These are phyloP conservation scores for Penicillium fuscoglaucum DNA, from an alignment of 2,329 filamentous ascomycete genomes.

Conservation along the genomic window DNA sequence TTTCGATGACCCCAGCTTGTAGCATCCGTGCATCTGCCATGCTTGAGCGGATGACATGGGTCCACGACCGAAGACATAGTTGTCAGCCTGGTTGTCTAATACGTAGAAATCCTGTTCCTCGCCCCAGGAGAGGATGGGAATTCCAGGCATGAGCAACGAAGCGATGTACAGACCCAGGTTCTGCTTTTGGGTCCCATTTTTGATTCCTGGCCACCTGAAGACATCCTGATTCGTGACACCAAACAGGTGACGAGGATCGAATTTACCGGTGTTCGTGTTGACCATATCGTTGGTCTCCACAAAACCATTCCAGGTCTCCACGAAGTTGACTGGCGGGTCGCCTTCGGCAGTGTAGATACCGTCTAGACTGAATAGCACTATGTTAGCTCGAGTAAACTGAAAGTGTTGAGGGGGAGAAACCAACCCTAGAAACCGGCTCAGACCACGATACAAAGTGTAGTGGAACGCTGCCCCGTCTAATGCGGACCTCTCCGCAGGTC, in stretches of 20 bases:
- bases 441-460: slow-evolving; percentile 61
- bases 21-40: slow-evolving; percentile 66
- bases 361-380: slow-evolving; percentile 41
- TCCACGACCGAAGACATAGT: slow-evolving; percentile 66
- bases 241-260: slow-evolving; percentile 65
- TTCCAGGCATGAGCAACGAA: slow-evolving; percentile 60
- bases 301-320: slow-evolving; percentile 58
- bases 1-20: slow-evolving; percentile 56
- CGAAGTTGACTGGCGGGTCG: slow-evolving; percentile 56
- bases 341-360: slow-evolving; percentile 56
- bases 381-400: neutral
- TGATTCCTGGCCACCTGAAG: slow-evolving; percentile 62
- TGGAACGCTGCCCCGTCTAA: slow-evolving; percentile 64
- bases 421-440: slow-evolving; percentile 59
- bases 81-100: slow-evolving; percentile 62
- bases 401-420: neutral
- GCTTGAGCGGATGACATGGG: slow-evolving; percentile 61
- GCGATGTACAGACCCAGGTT: slow-evolving; percentile 60
- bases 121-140: slow-evolving; percentile 63
- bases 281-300: slow-evolving; percentile 57
- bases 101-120: slow-evolving; percentile 67
- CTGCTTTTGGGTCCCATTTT: slow-evolving; percentile 56
- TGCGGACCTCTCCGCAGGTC: slow-evolving; percentile 51
- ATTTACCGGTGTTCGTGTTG: slow-evolving; percentile 60
- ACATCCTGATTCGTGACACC: slow-evolving; percentile 67